Evolutionary conservation across 2,329 filamentous ascomycete species (phyloP), one percentile per base, ranked within the genome.

Genomic region (Fonsecaea monophora): DNA sequence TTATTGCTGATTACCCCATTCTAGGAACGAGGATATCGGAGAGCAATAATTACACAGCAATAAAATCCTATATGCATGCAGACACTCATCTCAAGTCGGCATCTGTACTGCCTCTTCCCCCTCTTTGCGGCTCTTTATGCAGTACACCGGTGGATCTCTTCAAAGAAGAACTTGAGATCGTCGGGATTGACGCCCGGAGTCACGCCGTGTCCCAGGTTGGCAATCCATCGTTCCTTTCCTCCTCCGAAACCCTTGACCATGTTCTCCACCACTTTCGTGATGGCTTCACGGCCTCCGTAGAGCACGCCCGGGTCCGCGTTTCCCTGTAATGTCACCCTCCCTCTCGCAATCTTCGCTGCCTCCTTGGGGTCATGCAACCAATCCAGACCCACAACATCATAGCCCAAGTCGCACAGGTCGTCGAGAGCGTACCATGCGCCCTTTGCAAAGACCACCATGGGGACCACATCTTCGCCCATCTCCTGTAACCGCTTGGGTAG

Each of bases 361-460:
- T 95, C 89, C 2, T 89, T 90, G 10, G 95, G 91, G 74, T 95
- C 92, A 74, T 97, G 91, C 56, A 96, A 84, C 95, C 95, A 99
- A 80, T 99, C 95, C 71, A 99, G 84, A 4, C 95, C 92, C 64
- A 99, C 91, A 42, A 97, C 92, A 75, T 98, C 87, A 82, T 98
- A 99, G 48, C 93, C 94, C 15, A 94, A 87, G 75, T 93, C 83
- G 81, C 94, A 97, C 21, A 95, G 86, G 37, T 91, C 89, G 73
- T 97, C 92, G 57, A 99, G 84, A 3, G 93, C 92, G 79, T 96
- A 95, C 92, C 95, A 98, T 10, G 95, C 94, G 10, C 95, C 95
- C 83, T 99, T 99, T 40, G 95, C 93, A 78, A 99, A 99, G 30
- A 98, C 93, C 4, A 94, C 96, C 94, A 98, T 97, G 2, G 95